Base-by-base conservation (phyloP, 2,329 filamentous ascomycete genomes). In the Neocucurbitaria cava region DNA sequence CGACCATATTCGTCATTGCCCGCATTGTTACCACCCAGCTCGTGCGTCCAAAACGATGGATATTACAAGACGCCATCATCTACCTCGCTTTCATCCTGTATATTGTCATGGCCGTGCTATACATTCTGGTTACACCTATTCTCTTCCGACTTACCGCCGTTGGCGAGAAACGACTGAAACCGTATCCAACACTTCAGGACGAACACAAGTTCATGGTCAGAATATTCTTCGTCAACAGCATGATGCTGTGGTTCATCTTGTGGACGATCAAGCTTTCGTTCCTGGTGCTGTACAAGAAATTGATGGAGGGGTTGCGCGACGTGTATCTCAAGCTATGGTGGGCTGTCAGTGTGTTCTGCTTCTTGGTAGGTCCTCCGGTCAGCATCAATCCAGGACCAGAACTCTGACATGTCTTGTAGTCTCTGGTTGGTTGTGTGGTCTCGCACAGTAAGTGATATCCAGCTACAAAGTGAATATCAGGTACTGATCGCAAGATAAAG, bases 251-350 rank as follows among this genome's bases (percentile, higher is more conserved):
- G 74, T 49, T 70, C 10, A 68, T 69, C 5, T 62, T 78, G 9
- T 78, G 74, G 74, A 62, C 71, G 38, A 69, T 77, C 41, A 79
- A 79, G 47, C 66, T 76, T 18, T 72, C 70, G 6, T 62, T 79
- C 26, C 61, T 79, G 43, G 62, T 71, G n/a, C 66, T 78, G 43
- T 78, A 77, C 55, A 71, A 72, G 31, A 66, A 68, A 10, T 57
- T 78, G n/a, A 62, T 77, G 52, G 54, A 52, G 6, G 71, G 74
- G 0, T 55, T 76, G 9, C 43, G 39, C 5, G 58, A 59, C 1
- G 30, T 57, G 0, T 72, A 76, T 31, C 64, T 67, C 44, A 68
- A 59, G n/a, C 63, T 76, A 46, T 78, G 76, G 76, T 74, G 71
- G 71, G 59, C 46, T 5, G 66, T 77, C 3, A 21, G 73, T 18